Evolutionary conservation across 2,329 filamentous ascomycete genomes (phyloP).

Genomic region (Monilinia fructicola): DNA sequence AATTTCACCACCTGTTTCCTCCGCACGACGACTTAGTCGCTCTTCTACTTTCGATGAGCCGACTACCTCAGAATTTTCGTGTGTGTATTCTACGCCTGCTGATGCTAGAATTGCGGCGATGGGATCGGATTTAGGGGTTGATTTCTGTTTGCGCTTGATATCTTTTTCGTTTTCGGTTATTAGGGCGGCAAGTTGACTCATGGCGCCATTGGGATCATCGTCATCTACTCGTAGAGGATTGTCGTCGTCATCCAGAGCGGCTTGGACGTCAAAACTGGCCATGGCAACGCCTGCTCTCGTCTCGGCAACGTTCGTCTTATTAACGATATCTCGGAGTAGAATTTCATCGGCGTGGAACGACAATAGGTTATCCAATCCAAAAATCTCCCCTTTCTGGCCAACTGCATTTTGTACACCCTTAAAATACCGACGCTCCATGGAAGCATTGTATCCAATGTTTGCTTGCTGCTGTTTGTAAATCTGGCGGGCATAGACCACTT

Average conservation of each 20-base stretch:
- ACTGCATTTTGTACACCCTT: constrained; percentile 85
- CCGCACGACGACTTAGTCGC: constrained; percentile 72
- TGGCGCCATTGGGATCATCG: constrained; percentile 58
- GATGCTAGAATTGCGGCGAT: constrained; percentile 85
- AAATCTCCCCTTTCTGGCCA: constrained; percentile 86
- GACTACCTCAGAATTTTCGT: constrained; percentile 94
- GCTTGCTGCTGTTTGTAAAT: constrained; percentile 99
- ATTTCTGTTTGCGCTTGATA: constrained; percentile 42
- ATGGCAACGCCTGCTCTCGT: constrained; percentile 81
- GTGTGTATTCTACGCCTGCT: constrained; percentile 90
- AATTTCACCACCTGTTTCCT: constrained; percentile 43
- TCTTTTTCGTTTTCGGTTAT: constrained; percentile 51
- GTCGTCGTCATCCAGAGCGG: constrained; percentile 56
- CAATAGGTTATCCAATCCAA: constrained; percentile 85
- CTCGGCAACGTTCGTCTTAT: constrained; percentile 97
- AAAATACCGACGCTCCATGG: constrained; percentile 90
- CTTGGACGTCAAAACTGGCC: constrained; percentile 70
- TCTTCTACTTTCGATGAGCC: constrained; percentile 91
- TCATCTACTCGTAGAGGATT: constrained; percentile 44
- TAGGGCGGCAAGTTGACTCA: constrained; percentile 69
- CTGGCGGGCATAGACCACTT: constrained; percentile 94
- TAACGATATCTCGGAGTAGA: constrained; percentile 90
- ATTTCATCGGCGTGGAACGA: constrained; percentile 76
- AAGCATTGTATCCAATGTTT: constrained; percentile 94
- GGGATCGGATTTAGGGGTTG: constrained; percentile 59